phyloP scores from a whole-genome alignment of 805 yeast species.

The Suhomyces tanzawaensis region DNA sequence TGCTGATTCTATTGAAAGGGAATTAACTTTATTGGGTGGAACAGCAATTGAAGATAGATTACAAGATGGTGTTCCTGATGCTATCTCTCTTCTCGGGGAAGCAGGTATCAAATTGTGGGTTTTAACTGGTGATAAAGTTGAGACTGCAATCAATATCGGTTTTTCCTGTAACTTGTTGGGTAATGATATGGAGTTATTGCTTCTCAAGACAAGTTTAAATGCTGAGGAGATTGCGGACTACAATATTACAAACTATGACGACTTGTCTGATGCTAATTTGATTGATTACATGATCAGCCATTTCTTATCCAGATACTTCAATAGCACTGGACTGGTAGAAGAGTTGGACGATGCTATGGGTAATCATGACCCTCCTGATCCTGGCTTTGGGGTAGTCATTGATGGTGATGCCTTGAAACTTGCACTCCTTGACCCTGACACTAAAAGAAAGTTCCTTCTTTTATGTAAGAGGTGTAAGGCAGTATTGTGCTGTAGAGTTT shows the following conservation, averaged over 20 bases:
- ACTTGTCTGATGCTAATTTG: slow-evolving; percentile 24
- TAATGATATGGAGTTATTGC: slow-evolving; percentile 65
- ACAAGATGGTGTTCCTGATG: slow-evolving; percentile 75
- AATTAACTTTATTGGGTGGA: slow-evolving; percentile 62
- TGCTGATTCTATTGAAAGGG: slow-evolving; percentile 67
- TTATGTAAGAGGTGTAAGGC: slow-evolving; percentile 74
- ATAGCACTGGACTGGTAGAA: slow-evolving; percentile 55
- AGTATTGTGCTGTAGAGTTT: slow-evolving; percentile 81
- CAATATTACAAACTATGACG: slow-evolving; percentile 18
- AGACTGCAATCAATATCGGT: slow-evolving; percentile 82
- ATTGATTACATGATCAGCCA: slow-evolving; percentile 50
- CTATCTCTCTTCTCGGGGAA: slow-evolving; percentile 60
- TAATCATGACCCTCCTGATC: slow-evolving; percentile 65
- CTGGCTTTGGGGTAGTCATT: slow-evolving; percentile 57
- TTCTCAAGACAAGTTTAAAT: slow-evolving; percentile 41
- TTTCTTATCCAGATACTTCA: slow-evolving; percentile 55
- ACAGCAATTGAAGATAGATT: slow-evolving; percentile 81
- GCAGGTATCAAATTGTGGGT: slow-evolving; percentile 86
- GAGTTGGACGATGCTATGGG: slow-evolving; percentile 54
- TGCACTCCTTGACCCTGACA: slow-evolving; percentile 38
- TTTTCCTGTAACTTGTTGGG: slow-evolving; percentile 72
- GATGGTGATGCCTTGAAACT: slow-evolving; percentile 65
- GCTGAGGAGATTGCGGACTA: slow-evolving; percentile 24
- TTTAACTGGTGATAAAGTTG: slow-evolving; percentile 77
- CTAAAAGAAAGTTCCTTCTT: slow-evolving; percentile 54